A percentile compares a stretch with the other conserved stretches of the same genome.
These are phyloP conservation scores for Talaromyces pinophilus DNA, from an alignment of 2,329 filamentous ascomycete genomes.

Conservation along the genomic window DNA sequence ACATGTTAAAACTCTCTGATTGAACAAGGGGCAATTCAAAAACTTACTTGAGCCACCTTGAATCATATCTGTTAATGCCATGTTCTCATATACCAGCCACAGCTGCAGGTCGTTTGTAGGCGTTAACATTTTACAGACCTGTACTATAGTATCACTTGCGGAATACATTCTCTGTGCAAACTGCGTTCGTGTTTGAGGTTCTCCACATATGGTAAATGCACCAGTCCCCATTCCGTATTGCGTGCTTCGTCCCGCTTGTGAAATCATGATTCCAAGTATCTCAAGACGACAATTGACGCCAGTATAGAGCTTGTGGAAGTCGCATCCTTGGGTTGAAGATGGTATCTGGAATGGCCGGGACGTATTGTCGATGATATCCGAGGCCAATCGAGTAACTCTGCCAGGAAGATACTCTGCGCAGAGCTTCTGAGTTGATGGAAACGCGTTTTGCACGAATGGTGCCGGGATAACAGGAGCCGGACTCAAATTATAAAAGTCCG, in stretches of 20 bases:
- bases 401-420: neutral
- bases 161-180: slow-evolving; percentile 32
- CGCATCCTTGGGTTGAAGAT: slow-evolving; percentile 30
- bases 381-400: neutral
- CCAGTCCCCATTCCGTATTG: slow-evolving; percentile 29
- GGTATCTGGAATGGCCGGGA: slow-evolving; percentile 29
- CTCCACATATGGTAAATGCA: slow-evolving; percentile 20
- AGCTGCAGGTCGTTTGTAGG: slow-evolving; percentile 42
- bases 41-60: slow-evolving; percentile 41
- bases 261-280: slow-evolving; percentile 41
- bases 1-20: neutral
- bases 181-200: slow-evolving; percentile 22
- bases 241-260: slow-evolving; percentile 38
- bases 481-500: slow-evolving; percentile 6
- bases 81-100: slow-evolving; percentile 38
- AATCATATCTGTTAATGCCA: slow-evolving; percentile 39
- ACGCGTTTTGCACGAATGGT: slow-evolving; percentile 14
- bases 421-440: neutral
- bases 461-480: slow-evolving; percentile 7
- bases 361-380: slow-evolving; percentile 31
- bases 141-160: slow-evolving; percentile 41
- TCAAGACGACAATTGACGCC: slow-evolving; percentile 43
- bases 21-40: neutral
- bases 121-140: slow-evolving; percentile 41
- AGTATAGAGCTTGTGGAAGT: slow-evolving; percentile 43